Conservation (phyloP, 495 filamentous ascomycete species). For the Annulohypoxylon bovei region DNA sequence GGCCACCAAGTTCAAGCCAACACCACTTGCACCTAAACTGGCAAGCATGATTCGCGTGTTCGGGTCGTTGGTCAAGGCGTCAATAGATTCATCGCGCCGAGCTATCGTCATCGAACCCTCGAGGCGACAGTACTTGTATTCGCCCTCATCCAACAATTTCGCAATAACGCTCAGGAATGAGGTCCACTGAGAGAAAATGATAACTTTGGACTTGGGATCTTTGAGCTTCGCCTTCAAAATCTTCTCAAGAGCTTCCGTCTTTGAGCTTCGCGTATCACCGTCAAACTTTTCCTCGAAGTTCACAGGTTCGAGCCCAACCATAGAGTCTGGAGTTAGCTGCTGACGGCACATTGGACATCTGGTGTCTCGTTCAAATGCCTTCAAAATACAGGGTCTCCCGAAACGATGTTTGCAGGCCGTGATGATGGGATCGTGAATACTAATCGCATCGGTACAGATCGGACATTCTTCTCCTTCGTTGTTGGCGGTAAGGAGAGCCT, state of each 20-base stretch:
- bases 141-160: conserved; percentile 68
- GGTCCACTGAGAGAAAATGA: conserved; percentile 96
- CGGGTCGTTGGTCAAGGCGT: conserved; percentile 71
- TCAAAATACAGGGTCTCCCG: conserved; percentile 77
- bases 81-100: conserved; percentile 75
- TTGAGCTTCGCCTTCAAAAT: conserved; percentile 78
- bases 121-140: conserved; percentile 76
- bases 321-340: conserved; percentile 67
- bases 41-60: conserved; percentile 83
- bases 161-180: conserved; percentile 85
- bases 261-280: conserved; percentile 74
- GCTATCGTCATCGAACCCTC: conserved; percentile 81
- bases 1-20: conserved; percentile 88
- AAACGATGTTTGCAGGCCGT: conserved; percentile 90
- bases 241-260: conserved; percentile 82
- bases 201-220: conserved; percentile 77
- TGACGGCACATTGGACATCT: conserved; percentile 92
- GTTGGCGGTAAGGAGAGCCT: conserved; percentile 79
- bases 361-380: conserved; percentile 79
- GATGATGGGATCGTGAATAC: conserved; percentile 79
- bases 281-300: conserved; percentile 62
- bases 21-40: conserved; percentile 81
- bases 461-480: conserved; percentile 86
- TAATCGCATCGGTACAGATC: conserved; percentile 80
- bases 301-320: conserved; percentile 72